Evolutionary conservation across 768 basidiomycete species (phyloP).

Genomic region (Trametes gibbosa): DNA sequence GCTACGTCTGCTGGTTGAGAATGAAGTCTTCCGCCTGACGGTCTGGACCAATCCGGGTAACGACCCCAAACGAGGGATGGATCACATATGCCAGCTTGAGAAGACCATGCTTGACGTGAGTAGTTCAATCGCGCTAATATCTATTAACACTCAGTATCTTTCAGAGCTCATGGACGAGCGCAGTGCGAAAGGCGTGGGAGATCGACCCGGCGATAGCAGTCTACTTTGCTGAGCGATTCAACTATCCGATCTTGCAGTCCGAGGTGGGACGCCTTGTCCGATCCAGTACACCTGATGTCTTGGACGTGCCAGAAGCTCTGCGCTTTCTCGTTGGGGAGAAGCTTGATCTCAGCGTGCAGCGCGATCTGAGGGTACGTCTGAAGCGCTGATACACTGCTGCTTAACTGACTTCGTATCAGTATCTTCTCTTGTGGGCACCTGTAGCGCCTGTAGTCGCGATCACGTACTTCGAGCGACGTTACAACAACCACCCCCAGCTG

Average conservation of each 20-base stretch:
- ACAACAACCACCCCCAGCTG: slow-evolving; percentile 77
- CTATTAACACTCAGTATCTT: slow-evolving; percentile 17
- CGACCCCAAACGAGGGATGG: slow-evolving; percentile 65
- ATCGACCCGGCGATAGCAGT: slow-evolving; percentile 81
- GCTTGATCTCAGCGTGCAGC: slow-evolving; percentile 51
- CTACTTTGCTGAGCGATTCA: slow-evolving; percentile 87
- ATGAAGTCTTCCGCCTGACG: slow-evolving; percentile 79
- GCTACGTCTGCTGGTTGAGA: slow-evolving; percentile 82
- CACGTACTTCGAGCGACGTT: slow-evolving; percentile 83
- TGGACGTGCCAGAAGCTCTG: slow-evolving; percentile 80
- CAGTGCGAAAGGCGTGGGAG: slow-evolving; percentile 77
- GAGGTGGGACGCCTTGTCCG: slow-evolving; percentile 79
- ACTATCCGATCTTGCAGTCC: slow-evolving; percentile 53
- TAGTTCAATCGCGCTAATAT: too few species aligned
- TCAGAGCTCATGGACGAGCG: slow-evolving; percentile 62
- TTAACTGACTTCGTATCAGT: slow-evolving; percentile 40
- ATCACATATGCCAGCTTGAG: slow-evolving; percentile 56
- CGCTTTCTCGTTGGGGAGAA: slow-evolving; percentile 74
- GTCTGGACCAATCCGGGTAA: slow-evolving; percentile 91
- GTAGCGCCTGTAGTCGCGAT: slow-evolving; percentile 81
- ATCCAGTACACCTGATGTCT: slow-evolving; percentile 62
- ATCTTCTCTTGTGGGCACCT: slow-evolving; percentile 85
- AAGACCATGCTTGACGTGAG: slow-evolving; percentile 62
- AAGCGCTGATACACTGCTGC: background rate
- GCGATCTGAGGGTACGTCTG: slow-evolving; percentile 69